These are phyloP conservation scores for Leccinum ochraceum DNA, from an alignment of 768 basidiomycete genomes.

Conservation along the genomic window DNA sequence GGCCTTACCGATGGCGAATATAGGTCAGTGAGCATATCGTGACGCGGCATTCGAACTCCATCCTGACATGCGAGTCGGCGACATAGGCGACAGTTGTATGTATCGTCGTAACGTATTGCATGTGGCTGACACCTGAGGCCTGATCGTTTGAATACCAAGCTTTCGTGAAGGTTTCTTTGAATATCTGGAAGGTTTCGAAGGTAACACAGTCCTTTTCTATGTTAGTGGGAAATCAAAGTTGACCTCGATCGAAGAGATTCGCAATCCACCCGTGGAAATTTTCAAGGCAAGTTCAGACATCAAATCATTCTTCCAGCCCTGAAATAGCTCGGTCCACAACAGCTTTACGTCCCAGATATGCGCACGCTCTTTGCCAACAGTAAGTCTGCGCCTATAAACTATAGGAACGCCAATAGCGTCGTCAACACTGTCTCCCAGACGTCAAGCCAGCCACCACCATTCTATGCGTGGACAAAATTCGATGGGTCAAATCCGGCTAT, in stretches of 20 bases:
- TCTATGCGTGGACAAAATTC: constrained; percentile 57
- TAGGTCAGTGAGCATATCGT: background rate
- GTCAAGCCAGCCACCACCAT: constrained; percentile 18
- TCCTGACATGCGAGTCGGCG: constrained; percentile 3
- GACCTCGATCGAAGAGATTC: constrained; percentile 18
- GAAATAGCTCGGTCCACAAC: background rate
- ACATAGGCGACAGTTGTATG: constrained; percentile 27
- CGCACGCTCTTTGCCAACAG: constrained; percentile 23
- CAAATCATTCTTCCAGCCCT: background rate
- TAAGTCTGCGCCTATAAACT: constrained; percentile 1
- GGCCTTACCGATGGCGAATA: background rate
- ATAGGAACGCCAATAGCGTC: background rate
- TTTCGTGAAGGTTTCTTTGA: constrained; percentile 33
- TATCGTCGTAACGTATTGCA: background rate
- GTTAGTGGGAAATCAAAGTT: background rate
- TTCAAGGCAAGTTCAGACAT: constrained; percentile 19
- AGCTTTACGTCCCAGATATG: constrained; percentile 32
- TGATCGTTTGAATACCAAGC: constrained; percentile 13
- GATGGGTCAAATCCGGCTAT: constrained; percentile 61
- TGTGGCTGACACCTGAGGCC: background rate
- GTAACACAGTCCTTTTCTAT: constrained; percentile 5
- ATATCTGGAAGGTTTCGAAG: constrained; percentile 29
- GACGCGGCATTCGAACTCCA: background rate
- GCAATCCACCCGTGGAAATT: constrained; percentile 25
- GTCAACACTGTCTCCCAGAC: constrained; percentile 10